Evolutionary conservation across 768 basidiomycete genomes (phyloP).

Genomic region (Lyophyllum decastes): DNA sequence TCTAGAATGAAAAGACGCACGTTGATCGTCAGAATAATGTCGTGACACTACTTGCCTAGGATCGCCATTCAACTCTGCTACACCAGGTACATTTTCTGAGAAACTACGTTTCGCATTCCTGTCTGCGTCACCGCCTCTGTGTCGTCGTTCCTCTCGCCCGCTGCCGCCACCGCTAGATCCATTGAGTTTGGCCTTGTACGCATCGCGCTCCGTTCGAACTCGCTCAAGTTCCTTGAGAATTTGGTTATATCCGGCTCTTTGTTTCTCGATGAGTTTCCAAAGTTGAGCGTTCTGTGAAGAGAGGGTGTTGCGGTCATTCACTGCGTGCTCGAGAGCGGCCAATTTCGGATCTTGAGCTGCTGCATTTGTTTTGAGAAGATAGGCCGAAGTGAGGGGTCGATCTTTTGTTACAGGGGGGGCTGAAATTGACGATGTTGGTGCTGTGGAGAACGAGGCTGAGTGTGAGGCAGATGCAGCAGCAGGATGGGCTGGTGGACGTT

Average conservation of each 20-base stretch:
- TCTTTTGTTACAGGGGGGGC: constrained; percentile 17
- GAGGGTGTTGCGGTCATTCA: constrained; percentile 80
- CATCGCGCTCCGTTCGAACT: constrained; percentile 78
- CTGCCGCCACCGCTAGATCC: constrained; percentile 26
- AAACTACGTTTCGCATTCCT: constrained; percentile 27
- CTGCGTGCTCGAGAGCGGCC: constrained; percentile 75
- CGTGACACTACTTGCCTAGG: constrained; percentile 23
- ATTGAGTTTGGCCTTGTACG: constrained; percentile 52
- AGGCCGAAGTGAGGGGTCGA: constrained; percentile 19
- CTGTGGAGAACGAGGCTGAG: constrained; percentile 17
- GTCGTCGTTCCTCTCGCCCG: constrained; percentile 28
- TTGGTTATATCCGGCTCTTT: constrained; percentile 77
- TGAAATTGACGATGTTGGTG: constrained; percentile 7
- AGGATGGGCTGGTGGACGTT: constrained; percentile 12
- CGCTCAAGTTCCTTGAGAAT: constrained; percentile 86
- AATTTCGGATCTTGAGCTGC: constrained; percentile 51
- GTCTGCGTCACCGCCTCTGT: constrained; percentile 23
- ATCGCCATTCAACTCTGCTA: constrained; percentile 11
- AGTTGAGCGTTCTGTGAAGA: constrained; percentile 86
- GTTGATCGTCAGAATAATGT: constrained; percentile 40
- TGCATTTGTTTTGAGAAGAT: constrained; percentile 57
- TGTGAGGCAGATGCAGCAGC: constrained; percentile 11
- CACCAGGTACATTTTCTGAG: constrained; percentile 23
- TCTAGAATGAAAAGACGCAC: constrained; percentile 26
- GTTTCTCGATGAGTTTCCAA: constrained; percentile 95